These are phyloP conservation scores for Wickerhamomyces mucosus DNA, from an alignment of 805 yeast genomes.

Conservation along the genomic window DNA sequence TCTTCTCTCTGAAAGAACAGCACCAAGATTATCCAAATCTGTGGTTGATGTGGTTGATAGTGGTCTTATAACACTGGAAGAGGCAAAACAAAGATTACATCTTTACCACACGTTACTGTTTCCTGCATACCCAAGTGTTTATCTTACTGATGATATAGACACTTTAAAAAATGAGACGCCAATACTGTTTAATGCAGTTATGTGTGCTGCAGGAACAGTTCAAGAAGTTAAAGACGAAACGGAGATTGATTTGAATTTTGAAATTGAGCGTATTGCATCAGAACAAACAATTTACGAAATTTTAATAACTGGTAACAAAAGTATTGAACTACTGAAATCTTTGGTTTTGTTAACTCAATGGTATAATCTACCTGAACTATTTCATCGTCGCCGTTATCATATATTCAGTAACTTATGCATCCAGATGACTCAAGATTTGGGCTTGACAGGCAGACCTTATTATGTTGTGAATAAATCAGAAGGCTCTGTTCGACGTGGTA, in stretches of 20 bases:
- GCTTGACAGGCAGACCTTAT: conserved; percentile 48
- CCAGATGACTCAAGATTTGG: conserved; percentile 66
- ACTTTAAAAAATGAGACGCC: conserved; percentile 45
- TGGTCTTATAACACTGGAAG: conserved; percentile 48
- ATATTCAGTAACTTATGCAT: conserved; percentile 56
- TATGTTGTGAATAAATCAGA: conserved; percentile 32
- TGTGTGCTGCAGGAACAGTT: conserved; percentile 33
- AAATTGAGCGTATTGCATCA: conserved; percentile 44
- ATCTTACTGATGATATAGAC: conserved; percentile 35
- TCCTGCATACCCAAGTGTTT: conserved; percentile 47
- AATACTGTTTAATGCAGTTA: conserved; percentile 50
- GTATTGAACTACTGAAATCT: conserved; percentile 55
- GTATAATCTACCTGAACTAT: conserved; percentile 80
- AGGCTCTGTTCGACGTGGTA: conserved; percentile 31
- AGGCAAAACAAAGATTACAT: conserved; percentile 46
- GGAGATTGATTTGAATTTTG: conserved; percentile 33
- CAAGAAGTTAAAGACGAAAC: conserved; percentile 20
- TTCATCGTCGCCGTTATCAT: conserved; percentile 71
- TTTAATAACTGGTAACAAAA: conserved; percentile 60
- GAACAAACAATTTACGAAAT: conserved; percentile 47
- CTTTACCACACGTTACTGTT: conserved; percentile 40
- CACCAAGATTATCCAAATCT: conserved; percentile 9
- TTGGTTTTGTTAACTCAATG: conserved; percentile 56
- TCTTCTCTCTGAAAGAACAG: conserved; percentile 29
- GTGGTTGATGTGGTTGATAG: conserved; percentile 41